Evolutionary conservation across 106 monocot genomes (phyloP).

Genomic region (Hemerocallis citrina): DNA sequence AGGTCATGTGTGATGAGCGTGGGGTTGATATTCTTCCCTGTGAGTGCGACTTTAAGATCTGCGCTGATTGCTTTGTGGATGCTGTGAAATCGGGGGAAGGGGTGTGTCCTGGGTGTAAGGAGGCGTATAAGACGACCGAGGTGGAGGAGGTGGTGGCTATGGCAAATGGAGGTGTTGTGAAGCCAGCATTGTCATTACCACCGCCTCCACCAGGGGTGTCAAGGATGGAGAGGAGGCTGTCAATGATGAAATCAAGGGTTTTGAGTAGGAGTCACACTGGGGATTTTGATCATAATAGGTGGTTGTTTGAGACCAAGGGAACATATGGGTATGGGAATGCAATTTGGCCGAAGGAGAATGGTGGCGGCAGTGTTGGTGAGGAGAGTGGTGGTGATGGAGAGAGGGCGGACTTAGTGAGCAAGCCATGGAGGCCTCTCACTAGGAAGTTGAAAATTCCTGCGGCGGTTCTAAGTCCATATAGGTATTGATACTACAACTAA

Average conservation of each 20-base stretch:
- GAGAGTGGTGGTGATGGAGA: conserved; percentile 13
- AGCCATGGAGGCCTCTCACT: conserved; percentile 61
- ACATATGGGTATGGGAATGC: conserved; percentile 50
- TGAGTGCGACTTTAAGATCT: conserved; percentile 66
- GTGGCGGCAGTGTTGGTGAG: neutral
- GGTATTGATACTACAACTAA: conserved; percentile 16
- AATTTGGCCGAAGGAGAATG: conserved; percentile 38
- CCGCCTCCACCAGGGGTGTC: conserved; percentile 14
- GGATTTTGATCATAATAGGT: conserved; percentile 39
- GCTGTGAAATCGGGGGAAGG: conserved; percentile 23
- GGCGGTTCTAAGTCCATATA: conserved; percentile 50
- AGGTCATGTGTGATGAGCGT: conserved; percentile 57
- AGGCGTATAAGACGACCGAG: conserved; percentile 43
- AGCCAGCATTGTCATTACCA: conserved; percentile 5
- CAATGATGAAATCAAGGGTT: conserved; percentile 23
- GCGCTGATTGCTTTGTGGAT: conserved; percentile 50
- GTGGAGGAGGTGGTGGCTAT: conserved; percentile 19
- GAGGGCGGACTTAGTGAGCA: conserved; percentile 12
- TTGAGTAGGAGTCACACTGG: conserved; percentile 18
- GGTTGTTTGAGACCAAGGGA: conserved; percentile 41
- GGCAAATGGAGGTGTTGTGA: conserved; percentile 3
- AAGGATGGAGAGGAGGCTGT: conserved; percentile 21
- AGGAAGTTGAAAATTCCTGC: conserved; percentile 48
- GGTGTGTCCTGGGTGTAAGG: conserved; percentile 60
- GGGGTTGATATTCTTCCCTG: conserved; percentile 59